Base-by-base conservation (phyloP, 768 basidiomycete genomes). In the Mycena haematopus region DNA sequence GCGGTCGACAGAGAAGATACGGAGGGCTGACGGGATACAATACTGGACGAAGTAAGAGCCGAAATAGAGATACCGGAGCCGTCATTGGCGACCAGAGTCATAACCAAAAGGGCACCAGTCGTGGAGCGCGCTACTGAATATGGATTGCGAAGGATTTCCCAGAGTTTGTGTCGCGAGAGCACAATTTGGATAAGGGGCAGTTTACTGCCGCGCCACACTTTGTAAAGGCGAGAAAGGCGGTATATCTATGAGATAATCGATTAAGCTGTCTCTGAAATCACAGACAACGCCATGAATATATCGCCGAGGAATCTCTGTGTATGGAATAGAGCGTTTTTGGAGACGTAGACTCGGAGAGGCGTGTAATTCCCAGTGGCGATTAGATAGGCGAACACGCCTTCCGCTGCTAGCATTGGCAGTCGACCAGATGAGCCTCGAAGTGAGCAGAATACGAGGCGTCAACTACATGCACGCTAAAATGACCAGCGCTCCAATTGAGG, bases 271-370 rank as follows among this genome's bases (percentile, higher is more conserved):
- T 33, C n/a, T 0, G 4, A 22, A 52, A 33, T 22, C 21, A 3
- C 25, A 10, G n/a, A 33, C 22, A 52, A 33, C 22, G 67, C 68
- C 55, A 69, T 55, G 47, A 69, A 56, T 35, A 45, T 58, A 38
- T 69, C 69, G 22, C 61, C 67, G 0, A 69, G 40, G 9, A 68
- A 27, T 19, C 64, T 68, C 49, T 68, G 56, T 19, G 56, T 2
- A 8, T 27, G 31, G 51, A 63, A 68, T 13, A 62, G 13, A 10
- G 61, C 52, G 57, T 62, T 68, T 22, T 61, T 63, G 22, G 65
- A 52, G 15, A 66, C 19, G 45, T 47, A 56, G 13, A n/a, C n/a
- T n/a, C n/a, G n/a, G n/a, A 35, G 42, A 15, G 56, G 29, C 8
- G 21, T 40, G 42, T 62, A 47, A 44, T 52, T 62, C 4, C 54